phyloP scores from a whole-genome alignment of 352 stramenopile genomes.

The Hyaloperonospora brassicae region DNA sequence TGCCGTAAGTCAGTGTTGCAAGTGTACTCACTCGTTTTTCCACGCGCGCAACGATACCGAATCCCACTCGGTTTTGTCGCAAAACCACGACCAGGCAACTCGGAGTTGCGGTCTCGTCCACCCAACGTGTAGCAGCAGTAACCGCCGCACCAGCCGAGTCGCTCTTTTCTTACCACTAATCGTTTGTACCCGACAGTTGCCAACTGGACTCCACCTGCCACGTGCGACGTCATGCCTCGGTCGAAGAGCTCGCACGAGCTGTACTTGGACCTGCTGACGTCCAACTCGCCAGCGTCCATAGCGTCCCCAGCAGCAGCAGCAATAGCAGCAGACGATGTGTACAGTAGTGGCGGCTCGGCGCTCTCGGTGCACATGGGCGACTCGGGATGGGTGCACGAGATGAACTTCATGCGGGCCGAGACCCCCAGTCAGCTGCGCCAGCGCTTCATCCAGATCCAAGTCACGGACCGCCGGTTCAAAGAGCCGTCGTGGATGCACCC shows the following conservation, averaged over 20 bases:
- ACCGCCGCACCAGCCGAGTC: no score
- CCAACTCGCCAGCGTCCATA: slow-evolving; percentile 4
- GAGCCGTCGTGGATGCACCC: slow-evolving; percentile 59
- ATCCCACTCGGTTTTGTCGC: no score
- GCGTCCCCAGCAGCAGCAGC: slow-evolving; percentile 2
- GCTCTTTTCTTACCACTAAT: no score
- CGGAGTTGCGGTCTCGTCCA: no score
- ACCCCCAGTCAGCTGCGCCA: slow-evolving; percentile 44
- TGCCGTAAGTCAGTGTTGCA: no score
- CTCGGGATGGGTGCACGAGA: slow-evolving; percentile 23
- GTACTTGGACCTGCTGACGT: slow-evolving; percentile 12
- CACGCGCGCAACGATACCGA: no score
- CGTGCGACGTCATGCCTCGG: no score
- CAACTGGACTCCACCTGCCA: no score
- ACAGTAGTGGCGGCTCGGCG: slow-evolving; percentile 5
- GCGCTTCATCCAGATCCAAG: slow-evolving; percentile 56
- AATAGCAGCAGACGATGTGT: slow-evolving; percentile 8
- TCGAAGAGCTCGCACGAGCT: slow-evolving; percentile 2
- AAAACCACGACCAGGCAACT: no score
- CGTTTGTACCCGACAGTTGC: no score
- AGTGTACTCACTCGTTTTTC: no score
- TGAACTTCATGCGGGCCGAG: slow-evolving; percentile 30
- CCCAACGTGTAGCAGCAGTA: no score
- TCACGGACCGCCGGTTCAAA: slow-evolving; percentile 51
- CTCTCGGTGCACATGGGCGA: slow-evolving; percentile 14